Conservation (phyloP, 2,329 filamentous ascomycete species). For the Drechslerella dactyloides region DNA sequence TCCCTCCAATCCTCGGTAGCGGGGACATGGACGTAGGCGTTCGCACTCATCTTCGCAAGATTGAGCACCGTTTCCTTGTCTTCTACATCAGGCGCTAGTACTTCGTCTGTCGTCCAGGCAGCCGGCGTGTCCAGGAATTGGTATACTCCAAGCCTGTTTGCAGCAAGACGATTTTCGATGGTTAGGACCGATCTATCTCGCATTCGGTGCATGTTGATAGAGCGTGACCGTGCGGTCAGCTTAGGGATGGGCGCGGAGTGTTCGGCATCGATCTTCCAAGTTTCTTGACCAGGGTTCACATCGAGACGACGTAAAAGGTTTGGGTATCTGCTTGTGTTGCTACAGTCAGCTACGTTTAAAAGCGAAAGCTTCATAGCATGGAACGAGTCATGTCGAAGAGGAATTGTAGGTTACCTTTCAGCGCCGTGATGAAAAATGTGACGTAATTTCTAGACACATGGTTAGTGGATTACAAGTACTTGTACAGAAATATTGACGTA, state of each 20-base stretch:
- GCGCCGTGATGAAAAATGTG: slow-evolving; percentile 89
- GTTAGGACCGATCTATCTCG: slow-evolving; percentile 76
- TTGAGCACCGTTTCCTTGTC: slow-evolving; percentile 84
- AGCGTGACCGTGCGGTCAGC: slow-evolving; percentile 69
- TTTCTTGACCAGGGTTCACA: slow-evolving; percentile 67
- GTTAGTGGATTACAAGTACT: slow-evolving; percentile 20
- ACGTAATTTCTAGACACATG: slow-evolving; percentile 63
- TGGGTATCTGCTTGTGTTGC: slow-evolving; percentile 65
- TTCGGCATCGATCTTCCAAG: slow-evolving; percentile 70
- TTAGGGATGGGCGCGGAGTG: slow-evolving; percentile 63
- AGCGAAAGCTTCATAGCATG: background rate
- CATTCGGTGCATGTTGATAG: slow-evolving; percentile 77
- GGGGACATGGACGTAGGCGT: slow-evolving; percentile 82
- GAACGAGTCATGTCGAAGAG: background rate
- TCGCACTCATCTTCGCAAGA: slow-evolving; percentile 84
- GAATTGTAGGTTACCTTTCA: slow-evolving; percentile 63
- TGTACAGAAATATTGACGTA: slow-evolving; percentile 4
- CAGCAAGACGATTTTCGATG: slow-evolving; percentile 78
- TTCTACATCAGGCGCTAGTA: slow-evolving; percentile 79
- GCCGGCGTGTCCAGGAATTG: slow-evolving; percentile 67
- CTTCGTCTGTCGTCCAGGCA: slow-evolving; percentile 81
- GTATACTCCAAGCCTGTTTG: slow-evolving; percentile 72
- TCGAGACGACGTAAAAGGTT: slow-evolving; percentile 78
- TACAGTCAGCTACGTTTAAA: background rate
- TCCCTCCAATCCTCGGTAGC: slow-evolving; percentile 81